phyloP scores from a whole-genome alignment of 139 green algal genomes.

The Coccomyxa sp. region DNA sequence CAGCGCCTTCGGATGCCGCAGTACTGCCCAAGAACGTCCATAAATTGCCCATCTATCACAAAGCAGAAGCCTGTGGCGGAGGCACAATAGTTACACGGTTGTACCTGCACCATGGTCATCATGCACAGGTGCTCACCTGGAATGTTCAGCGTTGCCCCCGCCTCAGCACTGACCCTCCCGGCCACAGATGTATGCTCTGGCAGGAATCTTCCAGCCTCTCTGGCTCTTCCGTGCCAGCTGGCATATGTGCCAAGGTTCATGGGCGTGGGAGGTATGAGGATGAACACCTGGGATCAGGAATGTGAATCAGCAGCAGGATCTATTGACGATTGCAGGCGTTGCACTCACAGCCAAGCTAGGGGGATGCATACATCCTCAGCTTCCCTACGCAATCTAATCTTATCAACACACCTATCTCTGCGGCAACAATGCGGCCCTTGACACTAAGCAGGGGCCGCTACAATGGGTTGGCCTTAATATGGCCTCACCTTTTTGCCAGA shows the following conservation, averaged over 20 bases:
- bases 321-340: too few relatives aligned
- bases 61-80: not conserved
- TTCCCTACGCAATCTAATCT: not conserved
- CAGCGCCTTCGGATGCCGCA: not conserved
- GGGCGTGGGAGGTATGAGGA: not conserved
- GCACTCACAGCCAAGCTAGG: not conserved
- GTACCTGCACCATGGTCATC: too few relatives aligned
- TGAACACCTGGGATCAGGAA: not conserved
- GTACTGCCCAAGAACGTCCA: not conserved
- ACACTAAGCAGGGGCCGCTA: not conserved
- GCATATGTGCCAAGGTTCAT: not conserved
- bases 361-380: not conserved
- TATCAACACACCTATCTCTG: not conserved
- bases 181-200: not conserved
- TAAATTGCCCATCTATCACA: not conserved
- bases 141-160: not conserved
- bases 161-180: not conserved
- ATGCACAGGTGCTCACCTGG: not conserved
- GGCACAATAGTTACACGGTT: not conserved
- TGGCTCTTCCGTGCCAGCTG: not conserved
- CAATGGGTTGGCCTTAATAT: not conserved
- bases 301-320: not conserved
- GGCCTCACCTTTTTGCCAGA: not conserved
- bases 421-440: not conserved
- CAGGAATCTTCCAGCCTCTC: not conserved